Conservation (phyloP, 164 flowering plant species). For the Aristolochia contorta region DNA sequence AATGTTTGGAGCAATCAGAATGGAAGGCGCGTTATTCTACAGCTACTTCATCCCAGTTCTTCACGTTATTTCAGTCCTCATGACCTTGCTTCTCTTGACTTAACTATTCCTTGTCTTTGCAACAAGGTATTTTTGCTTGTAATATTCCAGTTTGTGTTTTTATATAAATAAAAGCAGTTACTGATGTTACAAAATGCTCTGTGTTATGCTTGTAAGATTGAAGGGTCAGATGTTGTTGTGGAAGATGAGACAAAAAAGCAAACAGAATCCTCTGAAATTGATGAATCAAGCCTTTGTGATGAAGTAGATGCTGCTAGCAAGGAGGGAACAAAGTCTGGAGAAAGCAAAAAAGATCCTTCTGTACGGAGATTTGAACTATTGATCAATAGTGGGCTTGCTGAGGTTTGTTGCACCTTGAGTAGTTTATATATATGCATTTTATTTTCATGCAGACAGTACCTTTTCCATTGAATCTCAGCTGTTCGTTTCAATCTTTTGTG, state of each 20-base stretch:
- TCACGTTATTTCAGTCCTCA: constrained; percentile 69
- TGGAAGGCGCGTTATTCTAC: constrained; percentile 70
- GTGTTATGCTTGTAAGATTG: constrained; percentile 24
- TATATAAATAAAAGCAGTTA: not conserved
- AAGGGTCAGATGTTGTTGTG: constrained; percentile 16
- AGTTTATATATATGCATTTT: too few species aligned
- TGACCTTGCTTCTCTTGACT: constrained; percentile 48
- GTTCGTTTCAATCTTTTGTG: too few species aligned
- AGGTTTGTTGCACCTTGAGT: constrained; percentile 40
- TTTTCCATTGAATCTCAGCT: too few species aligned
- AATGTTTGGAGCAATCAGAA: constrained; percentile 30
- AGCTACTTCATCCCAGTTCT: constrained; percentile 82
- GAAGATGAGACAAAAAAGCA: constrained; percentile 11
- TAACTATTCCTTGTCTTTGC: constrained; percentile 55
- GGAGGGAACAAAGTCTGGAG: constrained; percentile 25
- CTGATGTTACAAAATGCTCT: not conserved
- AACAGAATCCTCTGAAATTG: constrained; percentile 16
- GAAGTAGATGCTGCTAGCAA: constrained; percentile 14
- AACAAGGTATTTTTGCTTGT: constrained; percentile 27
- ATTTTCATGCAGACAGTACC: too few species aligned
- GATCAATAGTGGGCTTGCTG: constrained; percentile 80
- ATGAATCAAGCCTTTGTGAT: constrained; percentile 17
- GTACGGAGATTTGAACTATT: constrained; percentile 71
- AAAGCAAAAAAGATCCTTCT: constrained; percentile 81
- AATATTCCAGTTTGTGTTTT: not conserved